Percentiles rank a stretch among this genome's conserved stretches.
phyloP scores from a whole-genome alignment of 2,329 filamentous ascomycete species.

The Neofusicoccum kwambonambiense region DNA sequence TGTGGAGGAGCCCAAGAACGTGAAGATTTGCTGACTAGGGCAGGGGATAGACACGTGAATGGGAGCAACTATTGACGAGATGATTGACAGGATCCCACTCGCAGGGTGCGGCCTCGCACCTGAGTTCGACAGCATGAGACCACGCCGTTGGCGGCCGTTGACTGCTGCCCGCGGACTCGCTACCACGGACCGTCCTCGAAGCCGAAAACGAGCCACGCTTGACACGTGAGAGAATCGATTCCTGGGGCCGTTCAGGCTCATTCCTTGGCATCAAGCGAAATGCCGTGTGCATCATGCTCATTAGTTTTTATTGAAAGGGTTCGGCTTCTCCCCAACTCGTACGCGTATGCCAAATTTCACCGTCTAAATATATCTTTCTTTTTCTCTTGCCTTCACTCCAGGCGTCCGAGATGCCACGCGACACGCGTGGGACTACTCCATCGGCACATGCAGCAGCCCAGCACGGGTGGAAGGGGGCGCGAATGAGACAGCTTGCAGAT shows the following conservation, averaged over 20 bases:
- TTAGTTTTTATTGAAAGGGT: constrained; percentile 11
- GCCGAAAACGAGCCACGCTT: constrained; percentile 5
- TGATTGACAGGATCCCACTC: constrained; percentile 11
- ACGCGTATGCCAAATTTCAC: constrained; percentile 11
- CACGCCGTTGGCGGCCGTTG: background rate
- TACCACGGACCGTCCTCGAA: background rate
- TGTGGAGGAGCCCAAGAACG: constrained; percentile 15
- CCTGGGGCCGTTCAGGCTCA: constrained; percentile 12
- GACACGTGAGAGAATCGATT: constrained; percentile 13
- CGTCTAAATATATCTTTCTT: constrained; percentile 2
- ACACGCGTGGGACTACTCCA: background rate
- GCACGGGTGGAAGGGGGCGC: constrained; percentile 8
- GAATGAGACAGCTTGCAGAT: constrained; percentile 10
- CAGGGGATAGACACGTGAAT: constrained; percentile 4
- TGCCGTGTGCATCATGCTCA: constrained; percentile 13
- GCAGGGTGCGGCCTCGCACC: constrained; percentile 8
- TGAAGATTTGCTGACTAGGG: constrained; percentile 14
- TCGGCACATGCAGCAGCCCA: constrained; percentile 12
- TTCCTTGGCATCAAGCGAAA: constrained; percentile 16
- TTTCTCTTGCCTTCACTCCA: background rate
- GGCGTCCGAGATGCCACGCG: background rate
- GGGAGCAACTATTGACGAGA: constrained; percentile 7
- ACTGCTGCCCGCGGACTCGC: background rate
- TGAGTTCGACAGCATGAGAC: background rate
- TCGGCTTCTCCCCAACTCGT: constrained; percentile 1